Percentiles rank a stretch among this genome's conserved stretches.
Conservation (phyloP, 1,284 basidiomycete genomes). For the Taiwanofungus camphoratus region DNA sequence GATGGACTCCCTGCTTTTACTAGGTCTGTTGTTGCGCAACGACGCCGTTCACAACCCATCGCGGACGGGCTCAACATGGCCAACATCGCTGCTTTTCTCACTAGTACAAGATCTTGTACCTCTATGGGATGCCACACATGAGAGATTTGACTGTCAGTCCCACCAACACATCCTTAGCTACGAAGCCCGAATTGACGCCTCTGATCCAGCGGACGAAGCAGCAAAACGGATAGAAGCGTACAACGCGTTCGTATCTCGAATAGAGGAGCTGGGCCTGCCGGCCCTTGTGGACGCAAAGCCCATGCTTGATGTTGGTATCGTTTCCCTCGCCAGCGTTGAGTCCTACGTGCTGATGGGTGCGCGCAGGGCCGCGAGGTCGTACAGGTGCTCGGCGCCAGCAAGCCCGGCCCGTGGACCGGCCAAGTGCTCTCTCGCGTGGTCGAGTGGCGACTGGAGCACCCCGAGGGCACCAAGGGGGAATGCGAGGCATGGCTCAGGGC, state of each 20-base stretch:
- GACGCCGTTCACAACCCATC: conserved; percentile 59
- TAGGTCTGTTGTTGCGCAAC: conserved; percentile 66
- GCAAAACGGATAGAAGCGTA: conserved; percentile 52
- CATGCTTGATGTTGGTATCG: conserved; percentile 64
- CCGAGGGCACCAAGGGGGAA: conserved; percentile 55
- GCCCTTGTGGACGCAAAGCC: conserved; percentile 62
- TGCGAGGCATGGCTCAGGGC: conserved; percentile 65
- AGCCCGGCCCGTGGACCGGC: conserved; percentile 67
- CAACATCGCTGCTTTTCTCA: conserved; percentile 68
- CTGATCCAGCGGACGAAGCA: conserved; percentile 28
- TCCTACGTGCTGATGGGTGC: background rate
- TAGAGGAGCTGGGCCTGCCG: conserved; percentile 61
- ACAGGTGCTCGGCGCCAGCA: conserved; percentile 44
- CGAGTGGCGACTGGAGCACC: conserved; percentile 81
- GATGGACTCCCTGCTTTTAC: background rate
- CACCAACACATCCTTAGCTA: background rate
- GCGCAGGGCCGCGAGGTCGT: conserved; percentile 69
- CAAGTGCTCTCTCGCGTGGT: conserved; percentile 60
- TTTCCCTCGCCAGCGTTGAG: background rate
- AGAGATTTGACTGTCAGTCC: conserved; percentile 42
- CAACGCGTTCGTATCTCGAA: conserved; percentile 53
- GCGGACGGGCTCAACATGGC: conserved; percentile 64
- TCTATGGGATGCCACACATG: conserved; percentile 39
- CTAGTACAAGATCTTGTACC: conserved; percentile 67
- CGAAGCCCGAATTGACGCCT: conserved; percentile 1